These are phyloP conservation scores for Pseudocercospora eumusae DNA, from an alignment of 2,329 filamentous ascomycete species.

Conservation along the genomic window DNA sequence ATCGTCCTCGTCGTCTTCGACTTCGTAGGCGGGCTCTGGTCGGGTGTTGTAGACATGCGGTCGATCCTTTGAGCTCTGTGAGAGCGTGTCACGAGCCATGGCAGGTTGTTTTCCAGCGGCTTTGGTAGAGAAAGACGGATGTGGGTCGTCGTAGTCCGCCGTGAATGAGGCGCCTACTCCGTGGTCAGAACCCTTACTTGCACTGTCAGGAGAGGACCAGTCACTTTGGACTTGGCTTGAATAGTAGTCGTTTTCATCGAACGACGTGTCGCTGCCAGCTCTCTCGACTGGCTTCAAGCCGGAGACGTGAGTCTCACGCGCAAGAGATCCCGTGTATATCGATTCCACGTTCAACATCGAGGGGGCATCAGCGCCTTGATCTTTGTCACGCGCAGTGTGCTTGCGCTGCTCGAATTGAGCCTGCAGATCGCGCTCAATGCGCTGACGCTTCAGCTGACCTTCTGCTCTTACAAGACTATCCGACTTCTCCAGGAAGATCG, in stretches of 20 bases:
- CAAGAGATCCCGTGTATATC: conserved; percentile 60
- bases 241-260: conserved; percentile 94
- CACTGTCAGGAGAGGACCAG: conserved; percentile 60
- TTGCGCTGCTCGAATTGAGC: conserved; percentile 71
- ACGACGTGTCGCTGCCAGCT: conserved; percentile 60
- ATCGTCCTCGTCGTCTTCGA: conserved; percentile 34
- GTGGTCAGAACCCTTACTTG: conserved; percentile 48
- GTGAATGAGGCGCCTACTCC: conserved; percentile 42
- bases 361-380: conserved; percentile 51
- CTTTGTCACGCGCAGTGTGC: conserved; percentile 53
- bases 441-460: conserved; percentile 74
- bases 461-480: conserved; percentile 81
- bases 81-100: conserved; percentile 15
- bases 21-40: conserved; percentile 22
- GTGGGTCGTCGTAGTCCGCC: conserved; percentile 29
- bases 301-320: conserved; percentile 68
- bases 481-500: conserved; percentile 82
- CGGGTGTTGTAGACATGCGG: conserved; percentile 16
- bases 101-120: conserved; percentile 27
- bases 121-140: conserved; percentile 22
- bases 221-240: conserved; percentile 80
- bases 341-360: conserved; percentile 46
- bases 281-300: conserved; percentile 60
- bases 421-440: conserved; percentile 73
- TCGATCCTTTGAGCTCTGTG: conserved; percentile 20